Evolutionary conservation across 257 asterid species (phyloP), one percentile per base, ranked within the genome.

Genomic region (Parsonsia alboflavescens): DNA sequence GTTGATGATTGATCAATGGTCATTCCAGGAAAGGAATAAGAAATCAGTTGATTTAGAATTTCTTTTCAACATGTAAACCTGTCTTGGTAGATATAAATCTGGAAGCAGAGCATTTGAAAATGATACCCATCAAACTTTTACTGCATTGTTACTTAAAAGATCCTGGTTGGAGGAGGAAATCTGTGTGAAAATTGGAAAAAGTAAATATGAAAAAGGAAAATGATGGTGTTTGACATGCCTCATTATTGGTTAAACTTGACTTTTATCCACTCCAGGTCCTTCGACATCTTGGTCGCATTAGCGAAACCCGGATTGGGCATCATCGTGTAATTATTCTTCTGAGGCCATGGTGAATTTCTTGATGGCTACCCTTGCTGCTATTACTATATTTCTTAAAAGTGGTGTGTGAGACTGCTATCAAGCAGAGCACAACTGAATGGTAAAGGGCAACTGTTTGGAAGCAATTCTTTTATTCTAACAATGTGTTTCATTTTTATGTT

Each of bases 261-360:
- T 42, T n/a, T n/a, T 66, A 44, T 82, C 65, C 77, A 24, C 24
- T 78, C 79, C 63, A 93, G 98, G 96, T 94, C 77, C 97, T 94
- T 76, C 85, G 98, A 76, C 98, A 94, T 81, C 85, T 92, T 58
- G 96, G 97, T 44, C 91, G 97, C 67, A 83, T 92, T 73, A 83
- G 72, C 3, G 98, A 94, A 83, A 84, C 82, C 73, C 88, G 97
- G 72, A 86, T 87, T 63, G 97, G 97, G 53, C 97, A 87, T 86
- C 88, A 94, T 80, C 97, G 97, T 12, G 97, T 90, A 30, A 82
- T 91, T 82, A 82, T 89, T 74, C 86, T 94, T 66, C 49, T 83
- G 79, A 90, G 84, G 86, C 97, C 97, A 59, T 85, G 75, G 48
- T 49, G 74, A 80, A 42, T 53, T 71, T 49, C 49, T 57, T 45